A percentile compares a stretch with the other conserved stretches of the same genome.
Conservation (phyloP, 2,329 filamentous ascomycete species). For the Aspergillus brasiliensis region DNA sequence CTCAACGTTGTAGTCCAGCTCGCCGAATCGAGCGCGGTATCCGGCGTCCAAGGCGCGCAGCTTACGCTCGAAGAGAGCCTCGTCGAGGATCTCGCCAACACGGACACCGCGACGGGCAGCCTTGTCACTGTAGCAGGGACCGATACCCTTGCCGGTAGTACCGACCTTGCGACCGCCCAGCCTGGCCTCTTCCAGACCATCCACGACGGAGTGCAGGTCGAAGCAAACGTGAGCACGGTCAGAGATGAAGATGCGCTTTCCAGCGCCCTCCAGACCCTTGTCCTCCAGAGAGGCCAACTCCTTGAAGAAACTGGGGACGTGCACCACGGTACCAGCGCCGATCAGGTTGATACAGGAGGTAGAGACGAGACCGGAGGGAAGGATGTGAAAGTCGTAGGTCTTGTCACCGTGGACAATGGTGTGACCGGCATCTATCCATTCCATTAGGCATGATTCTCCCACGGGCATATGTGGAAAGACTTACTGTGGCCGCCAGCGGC, state of each 20-base stretch:
- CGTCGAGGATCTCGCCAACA: conserved; percentile 60
- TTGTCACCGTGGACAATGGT: conserved; percentile 50
- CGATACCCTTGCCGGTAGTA: conserved; percentile 54
- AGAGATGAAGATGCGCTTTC: conserved; percentile 49
- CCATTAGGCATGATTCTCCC: background rate
- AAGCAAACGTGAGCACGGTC: conserved; percentile 51
- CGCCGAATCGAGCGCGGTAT: conserved; percentile 61
- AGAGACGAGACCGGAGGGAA: conserved; percentile 49
- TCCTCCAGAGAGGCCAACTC: conserved; percentile 46
- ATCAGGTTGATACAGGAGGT: conserved; percentile 50
- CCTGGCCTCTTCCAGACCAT: conserved; percentile 49
- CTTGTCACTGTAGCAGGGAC: conserved; percentile 66
- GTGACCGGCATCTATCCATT: conserved; percentile 46
- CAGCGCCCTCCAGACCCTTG: conserved; percentile 46
- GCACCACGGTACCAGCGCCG: conserved; percentile 50
- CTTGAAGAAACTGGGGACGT: conserved; percentile 53
- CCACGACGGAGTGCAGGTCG: conserved; percentile 48
- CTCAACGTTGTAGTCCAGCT: conserved; percentile 61
- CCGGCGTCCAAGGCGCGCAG: conserved; percentile 53
- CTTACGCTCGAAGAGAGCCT: conserved; percentile 58
- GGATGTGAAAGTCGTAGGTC: conserved; percentile 54
- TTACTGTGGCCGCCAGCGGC: conserved; percentile 51
- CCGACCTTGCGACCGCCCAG: conserved; percentile 50
- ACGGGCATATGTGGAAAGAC: conserved; percentile 14
- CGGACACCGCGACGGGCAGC: conserved; percentile 61